phyloP scores from a whole-genome alignment of 441 rosid genomes.

The Capsella rubella region DNA sequence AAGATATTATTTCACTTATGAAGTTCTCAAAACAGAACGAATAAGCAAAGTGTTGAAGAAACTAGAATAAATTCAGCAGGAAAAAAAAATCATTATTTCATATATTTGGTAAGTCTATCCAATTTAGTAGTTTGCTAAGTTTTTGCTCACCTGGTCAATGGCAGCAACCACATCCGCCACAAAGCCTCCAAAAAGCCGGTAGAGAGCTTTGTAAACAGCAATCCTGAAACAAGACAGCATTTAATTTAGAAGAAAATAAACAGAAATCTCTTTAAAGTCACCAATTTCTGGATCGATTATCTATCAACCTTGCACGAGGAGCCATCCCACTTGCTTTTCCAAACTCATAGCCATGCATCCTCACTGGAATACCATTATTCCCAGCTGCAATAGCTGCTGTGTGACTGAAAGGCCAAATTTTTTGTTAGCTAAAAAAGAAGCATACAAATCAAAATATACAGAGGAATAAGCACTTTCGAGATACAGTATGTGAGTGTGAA shows the following conservation, averaged over 20 bases:
- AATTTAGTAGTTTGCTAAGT: not conserved
- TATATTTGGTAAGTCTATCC: slow-evolving; percentile 11
- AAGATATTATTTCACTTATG: not conserved
- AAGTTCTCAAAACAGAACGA: slow-evolving; percentile 25
- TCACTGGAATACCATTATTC: slow-evolving; percentile 95
- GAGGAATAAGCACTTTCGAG: slow-evolving; percentile 1
- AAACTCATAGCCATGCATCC: slow-evolving; percentile 89
- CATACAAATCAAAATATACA: slow-evolving; percentile 9
- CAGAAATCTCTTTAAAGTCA: slow-evolving; percentile 20
- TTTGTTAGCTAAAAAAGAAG: slow-evolving; percentile 33
- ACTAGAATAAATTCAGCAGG: slow-evolving; percentile 1
- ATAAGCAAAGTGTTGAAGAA: slow-evolving; percentile 1
- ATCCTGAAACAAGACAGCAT: slow-evolving; percentile 58
- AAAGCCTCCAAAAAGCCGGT: slow-evolving; percentile 95
- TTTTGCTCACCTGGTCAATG: slow-evolving; percentile 81
- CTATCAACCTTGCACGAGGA: slow-evolving; percentile 90
- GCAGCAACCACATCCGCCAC: slow-evolving; percentile 99
- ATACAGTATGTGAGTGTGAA: not conserved
- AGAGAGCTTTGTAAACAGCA: slow-evolving; percentile 98
- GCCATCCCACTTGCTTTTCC: slow-evolving; percentile 99
- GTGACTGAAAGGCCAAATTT: slow-evolving; percentile 61
- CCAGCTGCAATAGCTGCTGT: slow-evolving; percentile 99
- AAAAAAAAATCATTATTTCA: not conserved
- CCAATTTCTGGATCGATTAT: slow-evolving; percentile 15
- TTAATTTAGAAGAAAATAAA: not conserved